Percentiles rank a stretch among this genome's conserved stretches.
Evolutionary conservation across 2,329 filamentous ascomycete species (phyloP).

Genomic region (Sporothrix pseudoabietina): DNA sequence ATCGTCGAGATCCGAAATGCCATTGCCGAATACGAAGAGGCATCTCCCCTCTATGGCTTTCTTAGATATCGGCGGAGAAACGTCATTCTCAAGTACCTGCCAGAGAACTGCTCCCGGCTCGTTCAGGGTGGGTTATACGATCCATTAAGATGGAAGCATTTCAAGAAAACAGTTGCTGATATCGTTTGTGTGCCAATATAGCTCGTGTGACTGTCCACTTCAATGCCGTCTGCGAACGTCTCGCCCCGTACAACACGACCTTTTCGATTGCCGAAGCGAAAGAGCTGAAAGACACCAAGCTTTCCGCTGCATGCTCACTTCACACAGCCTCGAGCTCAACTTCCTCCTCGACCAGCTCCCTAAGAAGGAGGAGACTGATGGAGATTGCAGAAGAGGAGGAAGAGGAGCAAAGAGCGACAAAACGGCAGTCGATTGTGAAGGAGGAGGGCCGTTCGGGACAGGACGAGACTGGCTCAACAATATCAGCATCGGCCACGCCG

Average conservation of each 20-base stretch:
- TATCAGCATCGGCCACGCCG: slow-evolving; percentile 35
- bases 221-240: slow-evolving; percentile 67
- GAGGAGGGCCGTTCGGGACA: slow-evolving; percentile 46
- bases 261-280: slow-evolving; percentile 74
- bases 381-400: slow-evolving; percentile 95
- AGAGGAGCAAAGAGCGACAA: slow-evolving; percentile 59
- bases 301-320: slow-evolving; percentile 85
- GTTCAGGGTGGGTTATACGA: slow-evolving; percentile 75
- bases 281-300: slow-evolving; percentile 82
- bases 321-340: slow-evolving; percentile 86
- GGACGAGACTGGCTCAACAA: slow-evolving; percentile 37
- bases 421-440: slow-evolving; percentile 58
- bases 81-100: slow-evolving; percentile 89
- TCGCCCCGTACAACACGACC: slow-evolving; percentile 82
- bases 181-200: slow-evolving; percentile 44
- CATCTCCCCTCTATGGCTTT: slow-evolving; percentile 88
- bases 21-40: slow-evolving; percentile 77
- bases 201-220: slow-evolving; percentile 79
- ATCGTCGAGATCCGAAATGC: slow-evolving; percentile 79
- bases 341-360: slow-evolving; percentile 79
- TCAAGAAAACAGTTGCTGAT: not conserved
- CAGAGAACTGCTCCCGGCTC: slow-evolving; percentile 85
- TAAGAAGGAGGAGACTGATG: slow-evolving; percentile 74
- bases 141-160: not conserved
- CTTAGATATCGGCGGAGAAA: slow-evolving; percentile 86